These are phyloP conservation scores for Liquidambar formosana DNA, from an alignment of 164 flowering plant genomes.

Conservation along the genomic window DNA sequence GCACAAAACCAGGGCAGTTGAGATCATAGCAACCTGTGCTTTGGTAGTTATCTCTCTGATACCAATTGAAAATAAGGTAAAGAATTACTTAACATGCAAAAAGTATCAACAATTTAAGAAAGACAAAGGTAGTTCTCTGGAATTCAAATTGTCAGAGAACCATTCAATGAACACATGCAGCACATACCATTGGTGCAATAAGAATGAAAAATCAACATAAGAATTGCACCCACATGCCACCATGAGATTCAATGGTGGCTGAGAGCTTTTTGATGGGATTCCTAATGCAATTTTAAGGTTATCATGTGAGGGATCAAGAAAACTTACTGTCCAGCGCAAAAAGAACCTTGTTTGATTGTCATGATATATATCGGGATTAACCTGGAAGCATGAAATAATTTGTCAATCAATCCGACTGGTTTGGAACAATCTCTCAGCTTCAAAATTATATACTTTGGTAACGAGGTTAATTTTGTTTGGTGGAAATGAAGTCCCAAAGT, in stretches of 20 bases:
- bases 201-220: too few relatives aligned
- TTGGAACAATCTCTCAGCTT: too few relatives aligned
- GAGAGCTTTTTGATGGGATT: too few relatives aligned
- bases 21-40: constrained; percentile 23
- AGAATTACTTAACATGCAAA: neutral
- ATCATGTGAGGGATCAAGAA: neutral
- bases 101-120: neutral
- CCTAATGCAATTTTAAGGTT: too few relatives aligned
- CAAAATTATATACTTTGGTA: too few relatives aligned
- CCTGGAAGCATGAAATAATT: constrained; percentile 15
- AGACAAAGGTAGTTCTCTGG: neutral
- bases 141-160: neutral
- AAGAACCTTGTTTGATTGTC: constrained; percentile 22
- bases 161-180: too few relatives aligned
- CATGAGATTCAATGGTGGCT: too few relatives aligned
- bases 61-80: neutral
- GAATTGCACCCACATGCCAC: too few relatives aligned
- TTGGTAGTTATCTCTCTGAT: constrained; percentile 19
- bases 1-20: constrained; percentile 25
- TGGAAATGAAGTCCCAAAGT: too few relatives aligned
- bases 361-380: constrained; percentile 12
- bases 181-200: too few relatives aligned
- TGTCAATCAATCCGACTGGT: too few relatives aligned
- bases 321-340: constrained; percentile 27
- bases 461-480: too few relatives aligned